These are phyloP conservation scores for Scedosporium dehoogii DNA, from an alignment of 2,329 filamentous ascomycete genomes.

Conservation along the genomic window DNA sequence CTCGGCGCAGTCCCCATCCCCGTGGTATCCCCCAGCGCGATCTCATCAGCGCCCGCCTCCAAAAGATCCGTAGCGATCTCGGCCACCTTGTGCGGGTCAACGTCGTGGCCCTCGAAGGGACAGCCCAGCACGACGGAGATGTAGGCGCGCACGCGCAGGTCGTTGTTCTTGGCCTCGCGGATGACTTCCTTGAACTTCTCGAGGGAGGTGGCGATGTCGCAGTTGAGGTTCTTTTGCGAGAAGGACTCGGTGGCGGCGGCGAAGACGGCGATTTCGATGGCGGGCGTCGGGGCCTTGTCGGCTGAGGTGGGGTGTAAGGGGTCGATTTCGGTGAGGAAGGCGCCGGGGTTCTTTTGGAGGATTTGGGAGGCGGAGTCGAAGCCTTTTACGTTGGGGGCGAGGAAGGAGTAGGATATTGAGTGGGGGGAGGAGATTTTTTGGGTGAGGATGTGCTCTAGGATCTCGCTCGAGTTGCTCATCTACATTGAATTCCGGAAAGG, in stretches of 20 bases:
- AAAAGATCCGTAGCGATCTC: constrained; percentile 61
- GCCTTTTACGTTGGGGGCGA: constrained; percentile 68
- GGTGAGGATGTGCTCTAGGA: constrained; percentile 58
- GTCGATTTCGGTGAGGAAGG: constrained; percentile 42
- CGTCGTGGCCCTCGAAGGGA: constrained; percentile 60
- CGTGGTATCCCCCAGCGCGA: constrained; percentile 82
- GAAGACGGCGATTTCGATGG: constrained; percentile 68
- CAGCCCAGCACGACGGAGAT: constrained; percentile 75
- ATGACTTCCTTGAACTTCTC: constrained; percentile 62
- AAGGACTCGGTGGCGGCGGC: constrained; percentile 75
- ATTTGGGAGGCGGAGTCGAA: constrained; percentile 51
- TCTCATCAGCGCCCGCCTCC: constrained; percentile 83
- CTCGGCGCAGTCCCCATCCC: constrained; percentile 77
- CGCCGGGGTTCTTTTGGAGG: constrained; percentile 38
- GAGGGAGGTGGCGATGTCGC: constrained; percentile 64
- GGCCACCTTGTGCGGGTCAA: constrained; percentile 52
- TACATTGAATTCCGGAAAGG: constrained; percentile 19
- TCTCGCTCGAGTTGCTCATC: constrained; percentile 72
- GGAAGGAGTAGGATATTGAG: constrained; percentile 66
- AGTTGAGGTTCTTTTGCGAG: constrained; percentile 74
- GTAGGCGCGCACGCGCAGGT: constrained; percentile 65
- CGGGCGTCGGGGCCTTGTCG: constrained; percentile 32
- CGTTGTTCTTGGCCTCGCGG: constrained; percentile 50
- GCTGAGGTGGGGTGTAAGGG: constrained; percentile 21
- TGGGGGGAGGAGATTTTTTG: constrained; percentile 41